Evolutionary conservation across 139 green algal species (phyloP).

Genomic region (Asterochloris sp.): DNA sequence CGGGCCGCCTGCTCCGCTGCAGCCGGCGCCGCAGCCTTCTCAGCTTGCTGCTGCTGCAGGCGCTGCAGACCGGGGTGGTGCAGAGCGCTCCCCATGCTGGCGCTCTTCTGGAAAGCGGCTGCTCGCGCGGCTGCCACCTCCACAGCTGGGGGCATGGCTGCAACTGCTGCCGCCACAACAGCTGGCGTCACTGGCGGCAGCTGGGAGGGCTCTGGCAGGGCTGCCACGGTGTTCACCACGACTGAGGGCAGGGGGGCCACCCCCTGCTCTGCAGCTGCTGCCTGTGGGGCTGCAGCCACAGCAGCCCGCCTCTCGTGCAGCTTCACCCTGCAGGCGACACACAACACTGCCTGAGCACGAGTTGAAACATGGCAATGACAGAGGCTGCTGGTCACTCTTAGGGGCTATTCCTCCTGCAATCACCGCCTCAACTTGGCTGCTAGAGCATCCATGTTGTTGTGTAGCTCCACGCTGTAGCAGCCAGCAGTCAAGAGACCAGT

Average conservation of each 20-base stretch:
- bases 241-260: conserved; percentile 9
- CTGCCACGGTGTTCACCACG: conserved; percentile 8
- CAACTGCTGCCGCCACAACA: too few species aligned
- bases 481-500: too few species aligned
- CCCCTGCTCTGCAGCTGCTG: neutral
- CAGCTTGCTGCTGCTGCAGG: neutral
- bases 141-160: too few species aligned
- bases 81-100: conserved; percentile 9
- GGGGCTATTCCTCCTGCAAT: neutral
- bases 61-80: neutral
- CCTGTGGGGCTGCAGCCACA: neutral
- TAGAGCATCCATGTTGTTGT: neutral
- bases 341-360: neutral
- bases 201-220: conserved; percentile 2
- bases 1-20: neutral
- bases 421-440: neutral
- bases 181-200: neutral
- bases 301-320: conserved; percentile 1
- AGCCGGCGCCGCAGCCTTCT: neutral
- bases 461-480: too few species aligned
- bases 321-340: neutral
- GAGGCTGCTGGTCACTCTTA: neutral
- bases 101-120: conserved; percentile 8
- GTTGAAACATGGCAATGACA: neutral
- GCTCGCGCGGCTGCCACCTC: neutral